Base-by-base conservation (phyloP, 2,329 filamentous ascomycete genomes). In the Zymoseptoria tritici region DNA sequence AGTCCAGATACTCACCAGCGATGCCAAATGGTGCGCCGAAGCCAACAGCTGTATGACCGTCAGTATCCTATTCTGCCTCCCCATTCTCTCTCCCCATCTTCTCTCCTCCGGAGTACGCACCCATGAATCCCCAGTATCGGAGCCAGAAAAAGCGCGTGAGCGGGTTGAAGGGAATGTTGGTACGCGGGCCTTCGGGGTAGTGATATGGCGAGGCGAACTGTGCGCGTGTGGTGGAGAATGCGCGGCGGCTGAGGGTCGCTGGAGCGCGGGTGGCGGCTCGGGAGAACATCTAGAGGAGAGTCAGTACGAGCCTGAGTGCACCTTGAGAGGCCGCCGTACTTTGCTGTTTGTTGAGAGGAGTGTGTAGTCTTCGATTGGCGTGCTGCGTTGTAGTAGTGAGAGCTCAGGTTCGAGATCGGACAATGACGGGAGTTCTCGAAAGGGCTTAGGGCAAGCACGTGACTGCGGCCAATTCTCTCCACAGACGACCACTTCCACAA, bases 121-220 rank as follows among this genome's bases (percentile, higher is more conserved):
- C 76, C 83, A 87, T 87, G 81, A 89, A 94, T 65, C 75, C 75
- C 88, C 91, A 95, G 86, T 89, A 99, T 79, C 87, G 83, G 70
- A 90, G 64, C 67, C 81, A 84, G 77, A 99, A 99, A 80, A 83
- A 89, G 80, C 86, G 90, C 75, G 87, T 93, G 80, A 90, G 83
- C 68, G 94, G 89, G 84, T 99, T 96, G 86, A 99, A 99, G 68
- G 94, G 94, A 68, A 99, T 80, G 85, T 97, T 97, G 82, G 84
- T 87, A 79, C 91, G 89, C 73, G 93, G 90, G 67, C 93, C 94
- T 82, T 97, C 93, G 71, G 93, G 88, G 83, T 99, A 99, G 84
- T 99, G 94, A 87, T 96, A 97, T 66, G 92, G 92, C 76, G 90
- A 95, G 71, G 83, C 85, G 76, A 96, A 80, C 77, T 90, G 91